phyloP scores from a whole-genome alignment of 2,329 filamentous ascomycete genomes.

The Epichloe baconii region DNA sequence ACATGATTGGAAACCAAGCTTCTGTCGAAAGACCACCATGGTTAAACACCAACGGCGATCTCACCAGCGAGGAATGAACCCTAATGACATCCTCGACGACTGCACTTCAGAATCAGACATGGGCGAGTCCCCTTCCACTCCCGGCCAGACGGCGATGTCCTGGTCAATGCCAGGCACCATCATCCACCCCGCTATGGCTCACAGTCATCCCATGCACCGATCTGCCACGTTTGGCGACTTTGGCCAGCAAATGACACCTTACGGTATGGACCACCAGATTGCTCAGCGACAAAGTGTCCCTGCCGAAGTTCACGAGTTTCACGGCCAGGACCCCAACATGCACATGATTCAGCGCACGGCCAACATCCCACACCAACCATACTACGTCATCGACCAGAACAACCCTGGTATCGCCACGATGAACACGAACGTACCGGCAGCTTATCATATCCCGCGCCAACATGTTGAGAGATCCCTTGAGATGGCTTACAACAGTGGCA shows the following conservation, averaged over 20 bases:
- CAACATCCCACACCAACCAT: slow-evolving; percentile 33
- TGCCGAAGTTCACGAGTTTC: slow-evolving; percentile 30
- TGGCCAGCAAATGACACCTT: slow-evolving; percentile 34
- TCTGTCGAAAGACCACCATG: slow-evolving; percentile 61
- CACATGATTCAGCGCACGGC: slow-evolving; percentile 37
- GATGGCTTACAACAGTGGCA: slow-evolving; percentile 36
- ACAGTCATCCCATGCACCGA: slow-evolving; percentile 32
- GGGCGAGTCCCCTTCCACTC: slow-evolving; percentile 46
- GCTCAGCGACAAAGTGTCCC: slow-evolving; percentile 34
- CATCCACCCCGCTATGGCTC: slow-evolving; percentile 22
- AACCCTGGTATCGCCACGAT: slow-evolving; percentile 50
- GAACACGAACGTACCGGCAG: slow-evolving; percentile 37
- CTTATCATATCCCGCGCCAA: slow-evolving; percentile 40
- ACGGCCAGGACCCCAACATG: slow-evolving; percentile 29
- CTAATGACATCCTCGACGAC: slow-evolving; percentile 40
- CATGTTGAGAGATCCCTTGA: slow-evolving; percentile 35
- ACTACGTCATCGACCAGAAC: slow-evolving; percentile 48
- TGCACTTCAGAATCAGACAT: slow-evolving; percentile 43
- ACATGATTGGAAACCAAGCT: slow-evolving; percentile 28
- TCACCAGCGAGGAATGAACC: slow-evolving; percentile 44
- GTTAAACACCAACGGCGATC: slow-evolving; percentile 52
- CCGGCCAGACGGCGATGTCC: slow-evolving; percentile 36
- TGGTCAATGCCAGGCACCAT: slow-evolving; percentile 35
- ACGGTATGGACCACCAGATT: slow-evolving; percentile 28
- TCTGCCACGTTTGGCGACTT: slow-evolving; percentile 43